Evolutionary conservation across 352 stramenopile species (phyloP).

Genomic region (Pythium folliculosum): DNA sequence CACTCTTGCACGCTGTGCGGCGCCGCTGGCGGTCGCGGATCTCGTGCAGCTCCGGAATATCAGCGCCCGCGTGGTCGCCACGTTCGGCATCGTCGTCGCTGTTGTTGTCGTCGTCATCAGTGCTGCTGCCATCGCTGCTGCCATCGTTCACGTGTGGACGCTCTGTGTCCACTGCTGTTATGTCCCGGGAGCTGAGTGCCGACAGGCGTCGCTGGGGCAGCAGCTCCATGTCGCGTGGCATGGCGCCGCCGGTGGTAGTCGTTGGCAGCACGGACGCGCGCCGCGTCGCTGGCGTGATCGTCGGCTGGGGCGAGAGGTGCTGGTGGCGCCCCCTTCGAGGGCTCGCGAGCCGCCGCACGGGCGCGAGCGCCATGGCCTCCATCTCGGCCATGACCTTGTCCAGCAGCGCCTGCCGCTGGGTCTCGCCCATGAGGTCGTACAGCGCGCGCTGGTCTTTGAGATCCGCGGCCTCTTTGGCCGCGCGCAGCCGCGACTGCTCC

Average conservation of each 20-base stretch:
- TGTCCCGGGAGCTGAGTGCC: conserved; percentile 23
- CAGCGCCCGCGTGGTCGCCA: conserved; percentile 20
- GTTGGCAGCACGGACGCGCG: conserved; percentile 6
- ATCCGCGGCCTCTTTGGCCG: conserved; percentile 14
- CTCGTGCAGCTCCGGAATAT: conserved; percentile 31
- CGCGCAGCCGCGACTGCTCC: conserved; percentile 26
- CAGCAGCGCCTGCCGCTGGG: conserved; percentile 60
- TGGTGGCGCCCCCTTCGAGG: background rate
- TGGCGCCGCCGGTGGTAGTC: background rate
- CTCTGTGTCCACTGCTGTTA: background rate
- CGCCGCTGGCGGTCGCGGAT: conserved; percentile 35
- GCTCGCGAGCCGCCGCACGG: background rate
- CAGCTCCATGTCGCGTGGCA: conserved; percentile 9
- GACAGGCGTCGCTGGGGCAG: conserved; percentile 45
- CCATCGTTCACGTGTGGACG: background rate
- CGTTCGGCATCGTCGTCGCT: conserved; percentile 2
- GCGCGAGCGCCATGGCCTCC: conserved; percentile 42
- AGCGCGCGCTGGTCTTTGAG: conserved; percentile 33
- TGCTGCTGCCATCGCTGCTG: background rate
- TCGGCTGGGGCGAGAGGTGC: background rate
- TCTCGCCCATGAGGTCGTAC: conserved; percentile 61
- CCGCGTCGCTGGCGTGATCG: background rate
- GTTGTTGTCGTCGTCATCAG: conserved; percentile 1
- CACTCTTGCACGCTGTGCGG: background rate
- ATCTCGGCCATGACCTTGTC: conserved; percentile 69